These are phyloP conservation scores for Coniella vitis DNA, from an alignment of 2,329 filamentous ascomycete species.

Conservation along the genomic window DNA sequence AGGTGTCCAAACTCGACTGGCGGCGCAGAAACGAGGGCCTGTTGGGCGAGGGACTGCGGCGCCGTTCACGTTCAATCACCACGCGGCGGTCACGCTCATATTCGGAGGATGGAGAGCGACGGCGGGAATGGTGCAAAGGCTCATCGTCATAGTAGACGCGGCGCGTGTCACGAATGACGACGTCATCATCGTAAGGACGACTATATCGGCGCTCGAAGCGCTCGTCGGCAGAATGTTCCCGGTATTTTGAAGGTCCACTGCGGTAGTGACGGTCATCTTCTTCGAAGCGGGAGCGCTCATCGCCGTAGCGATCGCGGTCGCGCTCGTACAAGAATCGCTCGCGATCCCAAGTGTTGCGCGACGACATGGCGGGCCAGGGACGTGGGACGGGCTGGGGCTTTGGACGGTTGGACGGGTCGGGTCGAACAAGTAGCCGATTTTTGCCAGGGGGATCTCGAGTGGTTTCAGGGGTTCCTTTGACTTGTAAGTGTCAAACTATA, in stretches of 20 bases:
- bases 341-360: constrained; percentile 40
- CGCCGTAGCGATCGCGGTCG: constrained; percentile 45
- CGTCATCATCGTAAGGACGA: constrained; percentile 41
- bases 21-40: constrained; percentile 67
- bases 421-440: not conserved
- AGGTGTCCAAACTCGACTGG: constrained; percentile 86
- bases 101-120: constrained; percentile 31
- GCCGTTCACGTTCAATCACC: constrained; percentile 47
- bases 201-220: constrained; percentile 39
- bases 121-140: constrained; percentile 27
- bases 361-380: constrained; percentile 7
- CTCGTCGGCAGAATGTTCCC: constrained; percentile 43
- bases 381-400: not conserved
- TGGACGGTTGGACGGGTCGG: constrained; percentile 7
- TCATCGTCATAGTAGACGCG: constrained; percentile 47
- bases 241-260: constrained; percentile 31
- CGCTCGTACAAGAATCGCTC: constrained; percentile 42
- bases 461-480: no score
- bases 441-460: not conserved
- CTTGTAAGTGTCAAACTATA: not conserved
- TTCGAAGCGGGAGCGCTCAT: constrained; percentile 41
- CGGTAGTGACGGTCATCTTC: constrained; percentile 44
- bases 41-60: constrained; percentile 39
- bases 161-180: constrained; percentile 41
- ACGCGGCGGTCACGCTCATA: constrained; percentile 50